A percentile compares a stretch with the other conserved stretches of the same genome.
Conservation (phyloP, 768 basidiomycete genomes). For the Baorangia bicolor region DNA sequence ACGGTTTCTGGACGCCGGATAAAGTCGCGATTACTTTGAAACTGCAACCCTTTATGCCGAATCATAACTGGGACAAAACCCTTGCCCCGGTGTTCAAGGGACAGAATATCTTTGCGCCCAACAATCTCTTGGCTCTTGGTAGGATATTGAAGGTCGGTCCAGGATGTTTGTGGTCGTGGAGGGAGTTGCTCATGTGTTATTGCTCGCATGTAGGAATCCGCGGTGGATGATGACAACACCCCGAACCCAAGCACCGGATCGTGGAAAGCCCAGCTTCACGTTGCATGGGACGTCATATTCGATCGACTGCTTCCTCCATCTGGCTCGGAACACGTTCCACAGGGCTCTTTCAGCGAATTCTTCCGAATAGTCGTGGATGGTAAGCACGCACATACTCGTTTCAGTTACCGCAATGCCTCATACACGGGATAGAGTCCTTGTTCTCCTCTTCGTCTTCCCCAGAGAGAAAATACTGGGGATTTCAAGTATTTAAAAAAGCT, state of each 20-base stretch:
- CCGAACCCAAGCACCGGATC: slow-evolving; percentile 51
- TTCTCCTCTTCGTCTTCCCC: slow-evolving; percentile 82
- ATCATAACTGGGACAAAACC: slow-evolving; percentile 64
- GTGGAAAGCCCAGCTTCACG: slow-evolving; percentile 92
- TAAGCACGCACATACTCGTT: slow-evolving; percentile 34
- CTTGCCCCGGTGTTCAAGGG: slow-evolving; percentile 78
- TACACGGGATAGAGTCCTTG: slow-evolving; percentile 62
- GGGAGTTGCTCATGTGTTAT: slow-evolving; percentile 8
- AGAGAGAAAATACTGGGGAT: slow-evolving; percentile 95
- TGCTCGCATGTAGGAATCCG: slow-evolving; percentile 47
- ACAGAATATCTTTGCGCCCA: slow-evolving; percentile 59
- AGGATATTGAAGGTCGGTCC: slow-evolving; percentile 70
- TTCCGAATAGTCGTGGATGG: slow-evolving; percentile 91
- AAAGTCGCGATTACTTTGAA: slow-evolving; percentile 80
- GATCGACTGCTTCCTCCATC: slow-evolving; percentile 64
- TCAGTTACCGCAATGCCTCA: neutral
- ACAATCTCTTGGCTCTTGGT: slow-evolving; percentile 75
- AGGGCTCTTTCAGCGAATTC: slow-evolving; percentile 84
- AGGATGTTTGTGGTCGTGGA: neutral
- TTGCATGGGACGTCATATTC: slow-evolving; percentile 84
- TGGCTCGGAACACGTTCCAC: slow-evolving; percentile 33
- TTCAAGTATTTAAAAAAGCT: slow-evolving; percentile 83
- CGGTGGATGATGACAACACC: slow-evolving; percentile 52
- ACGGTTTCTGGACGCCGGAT: slow-evolving; percentile 75
- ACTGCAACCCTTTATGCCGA: slow-evolving; percentile 59